Evolutionary conservation across 1,284 basidiomycete species (phyloP).

Genomic region (Thelephora terrestris): DNA sequence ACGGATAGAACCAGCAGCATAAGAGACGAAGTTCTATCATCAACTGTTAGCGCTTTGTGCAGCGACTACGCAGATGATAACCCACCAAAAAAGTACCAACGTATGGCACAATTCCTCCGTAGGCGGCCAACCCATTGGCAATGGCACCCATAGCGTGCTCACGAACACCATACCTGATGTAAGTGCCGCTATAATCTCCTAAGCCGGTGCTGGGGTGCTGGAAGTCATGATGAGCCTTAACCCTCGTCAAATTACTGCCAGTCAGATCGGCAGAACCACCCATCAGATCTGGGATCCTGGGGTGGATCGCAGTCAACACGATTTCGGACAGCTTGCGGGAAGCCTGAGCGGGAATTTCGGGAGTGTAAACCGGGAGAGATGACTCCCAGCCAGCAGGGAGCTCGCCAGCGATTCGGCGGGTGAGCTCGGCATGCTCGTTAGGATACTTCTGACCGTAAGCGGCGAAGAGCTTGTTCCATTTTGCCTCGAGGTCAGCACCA

Average conservation of each 20-base stretch:
- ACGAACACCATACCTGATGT: conserved; percentile 94
- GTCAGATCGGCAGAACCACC: conserved; percentile 93
- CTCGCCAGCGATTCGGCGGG: conserved; percentile 74
- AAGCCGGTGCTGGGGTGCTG: conserved; percentile 82
- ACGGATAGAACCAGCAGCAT: conserved; percentile 87
- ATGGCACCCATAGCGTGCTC: conserved; percentile 97
- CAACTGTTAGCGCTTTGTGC: not conserved
- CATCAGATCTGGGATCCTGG: conserved; percentile 72
- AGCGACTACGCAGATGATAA: conserved; percentile 3
- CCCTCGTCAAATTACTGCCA: conserved; percentile 85
- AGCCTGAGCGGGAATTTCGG: conserved; percentile 76
- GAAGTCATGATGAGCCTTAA: conserved; percentile 81
- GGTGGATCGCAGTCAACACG: conserved; percentile 69
- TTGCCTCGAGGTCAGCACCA: conserved; percentile 64
- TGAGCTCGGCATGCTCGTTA: conserved; percentile 77
- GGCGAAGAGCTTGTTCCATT: conserved; percentile 70
- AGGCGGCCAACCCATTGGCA: conserved; percentile 82
- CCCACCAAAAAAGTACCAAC: conserved; percentile 79
- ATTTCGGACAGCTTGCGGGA: conserved; percentile 92
- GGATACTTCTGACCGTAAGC: conserved; percentile 75
- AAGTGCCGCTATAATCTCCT: conserved; percentile 79
- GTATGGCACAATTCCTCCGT: conserved; percentile 80
- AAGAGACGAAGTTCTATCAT: conserved; percentile 86
- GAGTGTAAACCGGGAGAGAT: conserved; percentile 74
- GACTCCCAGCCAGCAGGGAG: conserved; percentile 86